Percentiles rank a stretch among this genome's conserved stretches.
Conservation (phyloP, 2,329 filamentous ascomycete genomes). For the Fonsecaea nubica region DNA sequence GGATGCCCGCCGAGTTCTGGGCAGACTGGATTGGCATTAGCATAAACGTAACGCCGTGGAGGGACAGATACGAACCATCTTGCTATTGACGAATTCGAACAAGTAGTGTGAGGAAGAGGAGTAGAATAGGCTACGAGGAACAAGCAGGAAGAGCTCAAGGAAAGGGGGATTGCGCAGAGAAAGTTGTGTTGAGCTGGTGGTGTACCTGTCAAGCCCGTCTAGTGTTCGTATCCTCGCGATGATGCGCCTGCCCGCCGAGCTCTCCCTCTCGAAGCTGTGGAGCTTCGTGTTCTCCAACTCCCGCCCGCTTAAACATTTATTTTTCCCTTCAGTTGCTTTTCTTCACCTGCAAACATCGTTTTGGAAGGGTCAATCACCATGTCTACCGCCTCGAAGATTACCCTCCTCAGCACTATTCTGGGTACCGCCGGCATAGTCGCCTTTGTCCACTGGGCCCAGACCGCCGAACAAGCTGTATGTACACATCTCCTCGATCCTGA, state of each 20-base stretch:
- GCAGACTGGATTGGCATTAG: conserved; percentile 71
- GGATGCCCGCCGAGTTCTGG: conserved; percentile 97
- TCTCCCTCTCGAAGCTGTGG: conserved; percentile 30
- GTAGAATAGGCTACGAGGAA: not conserved
- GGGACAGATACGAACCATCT: conserved; percentile 38
- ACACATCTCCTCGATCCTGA: conserved; percentile 3
- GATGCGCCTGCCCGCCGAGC: conserved; percentile 27
- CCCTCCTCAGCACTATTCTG: conserved; percentile 76
- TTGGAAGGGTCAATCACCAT: conserved; percentile 57
- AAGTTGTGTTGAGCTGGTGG: not conserved
- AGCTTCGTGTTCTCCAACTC: conserved; percentile 19
- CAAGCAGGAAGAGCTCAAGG: not conserved
- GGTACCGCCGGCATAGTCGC: conserved; percentile 77
- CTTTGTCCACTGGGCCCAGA: conserved; percentile 89
- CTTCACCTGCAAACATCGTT: not conserved
- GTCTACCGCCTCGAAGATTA: conserved; percentile 90
- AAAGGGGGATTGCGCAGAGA: not conserved
- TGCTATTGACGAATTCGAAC: conserved; percentile 17
- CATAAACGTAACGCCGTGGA: not conserved
- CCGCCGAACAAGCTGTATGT: conserved; percentile 78
- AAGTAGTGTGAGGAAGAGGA: not conserved
- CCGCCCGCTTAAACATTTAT: conserved; percentile 24
- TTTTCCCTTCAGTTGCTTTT: not conserved
- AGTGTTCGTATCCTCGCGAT: conserved; percentile 1
- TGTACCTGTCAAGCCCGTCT: not conserved